These are phyloP conservation scores for Fusarium austroafricanum DNA, from an alignment of 2,329 filamentous ascomycete species.

Conservation along the genomic window DNA sequence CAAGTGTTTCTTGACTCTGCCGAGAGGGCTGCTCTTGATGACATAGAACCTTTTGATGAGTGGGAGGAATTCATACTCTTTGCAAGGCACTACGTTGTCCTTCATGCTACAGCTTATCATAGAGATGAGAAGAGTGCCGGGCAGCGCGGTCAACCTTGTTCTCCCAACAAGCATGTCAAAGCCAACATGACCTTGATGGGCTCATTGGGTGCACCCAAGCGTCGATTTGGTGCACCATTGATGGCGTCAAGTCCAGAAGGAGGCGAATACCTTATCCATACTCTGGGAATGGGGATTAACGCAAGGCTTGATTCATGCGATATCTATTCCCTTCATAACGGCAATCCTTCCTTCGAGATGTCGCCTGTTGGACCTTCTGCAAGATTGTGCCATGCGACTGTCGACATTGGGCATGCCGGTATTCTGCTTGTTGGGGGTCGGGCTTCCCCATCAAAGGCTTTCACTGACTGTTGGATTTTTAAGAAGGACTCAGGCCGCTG, in stretches of 20 bases:
- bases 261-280: constrained; percentile 58
- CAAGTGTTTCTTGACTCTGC: constrained; percentile 70
- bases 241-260: constrained; percentile 53
- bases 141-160: background rate
- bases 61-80: constrained; percentile 96
- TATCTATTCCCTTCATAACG: constrained; percentile 53
- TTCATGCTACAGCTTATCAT: constrained; percentile 64
- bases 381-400: constrained; percentile 82
- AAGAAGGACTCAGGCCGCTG: constrained; percentile 66
- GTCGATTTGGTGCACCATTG: constrained; percentile 71
- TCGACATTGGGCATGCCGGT: constrained; percentile 67
- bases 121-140: background rate
- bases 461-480: constrained; percentile 82
- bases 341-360: constrained; percentile 41
- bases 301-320: constrained; percentile 63
- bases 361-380: constrained; percentile 48
- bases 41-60: constrained; percentile 88
- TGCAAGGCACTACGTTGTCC: constrained; percentile 83
- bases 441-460: constrained; percentile 75
- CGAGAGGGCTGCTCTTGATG: constrained; percentile 72
- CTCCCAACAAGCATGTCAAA: background rate
- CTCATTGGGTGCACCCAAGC: constrained; percentile 48
- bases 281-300: constrained; percentile 59
- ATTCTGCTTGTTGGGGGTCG: constrained; percentile 81
- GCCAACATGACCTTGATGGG: constrained; percentile 24